phyloP scores from a whole-genome alignment of 768 basidiomycete genomes.

The Suillus tomentosus region DNA sequence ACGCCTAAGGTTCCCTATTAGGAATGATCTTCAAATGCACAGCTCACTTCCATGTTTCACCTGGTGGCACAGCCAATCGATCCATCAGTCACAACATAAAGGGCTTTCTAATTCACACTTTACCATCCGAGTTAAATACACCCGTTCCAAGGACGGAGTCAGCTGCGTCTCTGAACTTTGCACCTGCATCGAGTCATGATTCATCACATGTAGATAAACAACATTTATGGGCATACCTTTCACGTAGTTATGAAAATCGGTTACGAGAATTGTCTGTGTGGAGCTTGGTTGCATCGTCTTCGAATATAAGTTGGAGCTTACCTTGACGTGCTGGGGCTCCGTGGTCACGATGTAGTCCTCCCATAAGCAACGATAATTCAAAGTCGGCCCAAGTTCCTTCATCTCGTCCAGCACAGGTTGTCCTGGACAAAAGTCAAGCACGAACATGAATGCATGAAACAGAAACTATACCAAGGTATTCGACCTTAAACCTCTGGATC shows the following conservation, averaged over 20 bases:
- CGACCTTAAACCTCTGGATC: slow-evolving; percentile 23
- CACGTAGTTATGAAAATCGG: slow-evolving; percentile 44
- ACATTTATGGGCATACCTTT: slow-evolving; percentile 36
- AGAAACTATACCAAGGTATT: slow-evolving; percentile 37
- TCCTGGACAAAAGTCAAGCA: too few relatives aligned
- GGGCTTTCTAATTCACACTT: too few relatives aligned
- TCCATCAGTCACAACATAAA: neutral
- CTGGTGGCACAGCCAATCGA: slow-evolving; percentile 30
- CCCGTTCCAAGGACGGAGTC: slow-evolving; percentile 48
- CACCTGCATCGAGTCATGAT: slow-evolving; percentile 26
- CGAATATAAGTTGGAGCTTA: too few relatives aligned
- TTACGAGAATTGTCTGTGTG: slow-evolving; percentile 9
- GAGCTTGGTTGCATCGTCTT: too few relatives aligned
- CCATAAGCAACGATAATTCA: too few relatives aligned
- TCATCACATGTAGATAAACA: neutral
- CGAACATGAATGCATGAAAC: neutral
- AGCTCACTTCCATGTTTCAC: slow-evolving; percentile 70
- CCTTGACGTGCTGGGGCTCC: too few relatives aligned
- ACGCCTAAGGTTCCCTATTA: neutral
- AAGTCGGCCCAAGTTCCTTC: too few relatives aligned
- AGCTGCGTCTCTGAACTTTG: slow-evolving; percentile 32
- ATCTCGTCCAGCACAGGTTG: too few relatives aligned
- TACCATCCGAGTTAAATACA: slow-evolving; percentile 43
- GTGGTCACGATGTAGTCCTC: too few relatives aligned
- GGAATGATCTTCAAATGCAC: neutral